Evolutionary conservation across 129 eudicot genomes (phyloP).

Genomic region (Helichrysum umbraculigerum): DNA sequence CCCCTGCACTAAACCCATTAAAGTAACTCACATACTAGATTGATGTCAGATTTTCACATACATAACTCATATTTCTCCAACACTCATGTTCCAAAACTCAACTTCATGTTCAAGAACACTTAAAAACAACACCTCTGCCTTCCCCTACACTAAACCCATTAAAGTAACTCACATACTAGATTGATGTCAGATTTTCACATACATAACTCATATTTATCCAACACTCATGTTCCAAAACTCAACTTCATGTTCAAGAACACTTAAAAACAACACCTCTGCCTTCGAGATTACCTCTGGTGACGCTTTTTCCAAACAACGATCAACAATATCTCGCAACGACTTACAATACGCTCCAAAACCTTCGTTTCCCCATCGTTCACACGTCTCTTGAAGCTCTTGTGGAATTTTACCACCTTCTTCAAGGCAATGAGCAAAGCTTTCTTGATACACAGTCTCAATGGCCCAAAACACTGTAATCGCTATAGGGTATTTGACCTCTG

Average conservation of each 20-base stretch:
- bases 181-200: neutral
- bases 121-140: constrained; percentile 59
- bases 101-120: constrained; percentile 73
- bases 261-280: constrained; percentile 56
- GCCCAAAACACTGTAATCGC: constrained; percentile 79
- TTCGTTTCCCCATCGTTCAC: constrained; percentile 80
- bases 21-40: neutral
- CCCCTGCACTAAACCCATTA: too few species aligned
- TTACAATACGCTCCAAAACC: constrained; percentile 65
- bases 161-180: neutral
- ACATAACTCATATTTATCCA: constrained; percentile 19
- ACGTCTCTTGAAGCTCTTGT: constrained; percentile 68
- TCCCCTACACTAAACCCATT: too few species aligned
- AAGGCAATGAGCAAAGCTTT: constrained; percentile 82
- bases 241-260: constrained; percentile 72
- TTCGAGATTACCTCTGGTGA: constrained; percentile 46
- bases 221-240: constrained; percentile 89
- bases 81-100: constrained; percentile 89
- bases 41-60: neutral
- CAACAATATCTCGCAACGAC: constrained; percentile 49
- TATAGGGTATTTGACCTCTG: constrained; percentile 57
- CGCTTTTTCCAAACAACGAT: constrained; percentile 56
- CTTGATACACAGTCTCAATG: constrained; percentile 74
- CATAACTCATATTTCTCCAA: constrained; percentile 20
- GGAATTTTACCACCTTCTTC: constrained; percentile 66